Base-by-base conservation (phyloP, 1,139 yeast genomes). In the Blastobotrys persicus region DNA sequence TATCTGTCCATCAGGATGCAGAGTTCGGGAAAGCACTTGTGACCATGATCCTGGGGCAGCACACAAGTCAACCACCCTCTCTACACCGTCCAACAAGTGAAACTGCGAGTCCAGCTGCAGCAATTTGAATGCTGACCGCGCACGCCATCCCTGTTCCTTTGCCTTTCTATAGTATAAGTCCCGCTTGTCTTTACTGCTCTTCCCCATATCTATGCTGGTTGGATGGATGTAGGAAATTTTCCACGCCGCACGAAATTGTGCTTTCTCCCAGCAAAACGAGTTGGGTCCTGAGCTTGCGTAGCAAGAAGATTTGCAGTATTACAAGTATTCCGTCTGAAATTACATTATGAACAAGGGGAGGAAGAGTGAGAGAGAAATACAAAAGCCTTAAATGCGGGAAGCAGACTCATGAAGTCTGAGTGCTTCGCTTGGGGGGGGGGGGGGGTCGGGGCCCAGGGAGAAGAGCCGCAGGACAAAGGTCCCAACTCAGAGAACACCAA, bases 21-120 rank as follows among this genome's bases (percentile, higher is more conserved):
- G 51, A 12, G 50, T 46, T 31, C 54, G 46, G 7, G 95, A 81
- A n/a, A 92, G 76, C 1, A 92, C 98, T 65, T 92, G 98, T 1
- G 96, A 87, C 98, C 98, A 92, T 3, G 97, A 88, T 1, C 98
- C 98, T 1, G 98, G 98, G 3, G 98, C 98, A 16, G 98, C 98
- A 75, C 98, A 92, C 38, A 92, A 75, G 69, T 92, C 98, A 7
- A 92, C 98, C 4, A 92, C 98, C 58, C 96, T 73, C 42, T 75
- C 75, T 34, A 88, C 80, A 32, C 81, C 86, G 47, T 81, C 76
- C 60, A 92, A 85, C 11, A 92, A 75, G 56, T 85, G 83, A 65
- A 92, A 92, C 66, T 91, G 91, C 51, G 91, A 95, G 63, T 92
- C 85, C 41, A 92, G 71, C 65, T 92, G 98, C 7, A 92, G 75